Evolutionary conservation across 108 stramenopile genomes (phyloP).

Genomic region (Hondaea fermentalgiana): DNA sequence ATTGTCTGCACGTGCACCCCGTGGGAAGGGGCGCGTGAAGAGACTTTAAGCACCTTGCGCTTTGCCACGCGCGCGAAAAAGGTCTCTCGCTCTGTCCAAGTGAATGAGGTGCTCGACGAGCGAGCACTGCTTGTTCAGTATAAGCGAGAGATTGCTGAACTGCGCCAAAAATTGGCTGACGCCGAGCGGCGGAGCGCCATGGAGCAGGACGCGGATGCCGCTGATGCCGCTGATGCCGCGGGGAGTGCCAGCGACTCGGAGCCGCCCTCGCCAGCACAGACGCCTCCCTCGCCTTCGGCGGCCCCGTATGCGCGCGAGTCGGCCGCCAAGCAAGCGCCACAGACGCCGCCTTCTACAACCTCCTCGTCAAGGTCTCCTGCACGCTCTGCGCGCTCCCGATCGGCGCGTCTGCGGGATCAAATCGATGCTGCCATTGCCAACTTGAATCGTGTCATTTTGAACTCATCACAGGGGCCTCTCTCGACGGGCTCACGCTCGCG

Average conservation of each 20-base stretch:
- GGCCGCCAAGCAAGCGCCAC: not conserved
- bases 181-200: not conserved
- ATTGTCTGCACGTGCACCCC: slow-evolving; percentile 87
- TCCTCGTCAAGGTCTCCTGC: not conserved
- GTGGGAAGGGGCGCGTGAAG: slow-evolving; percentile 70
- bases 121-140: not conserved
- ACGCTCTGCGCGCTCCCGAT: not conserved
- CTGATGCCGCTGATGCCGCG: too few relatives aligned
- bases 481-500: not conserved
- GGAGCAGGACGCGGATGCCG: not conserved
- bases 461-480: not conserved
- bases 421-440: not conserved
- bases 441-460: not conserved
- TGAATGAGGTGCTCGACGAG: slow-evolving; percentile 4
- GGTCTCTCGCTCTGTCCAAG: not conserved
- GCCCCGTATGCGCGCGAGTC: not conserved
- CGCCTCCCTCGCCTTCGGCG: not conserved
- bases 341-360: not conserved
- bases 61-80: slow-evolving; percentile 74
- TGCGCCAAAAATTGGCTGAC: not conserved
- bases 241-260: not conserved
- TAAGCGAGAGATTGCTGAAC: not conserved
- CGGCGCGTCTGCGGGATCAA: not conserved
- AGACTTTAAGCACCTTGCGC: slow-evolving; percentile 82
- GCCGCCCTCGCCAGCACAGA: not conserved